Base-by-base conservation (phyloP, 192 early-diverging fungal species). In the Coemansia sp. region DNA sequence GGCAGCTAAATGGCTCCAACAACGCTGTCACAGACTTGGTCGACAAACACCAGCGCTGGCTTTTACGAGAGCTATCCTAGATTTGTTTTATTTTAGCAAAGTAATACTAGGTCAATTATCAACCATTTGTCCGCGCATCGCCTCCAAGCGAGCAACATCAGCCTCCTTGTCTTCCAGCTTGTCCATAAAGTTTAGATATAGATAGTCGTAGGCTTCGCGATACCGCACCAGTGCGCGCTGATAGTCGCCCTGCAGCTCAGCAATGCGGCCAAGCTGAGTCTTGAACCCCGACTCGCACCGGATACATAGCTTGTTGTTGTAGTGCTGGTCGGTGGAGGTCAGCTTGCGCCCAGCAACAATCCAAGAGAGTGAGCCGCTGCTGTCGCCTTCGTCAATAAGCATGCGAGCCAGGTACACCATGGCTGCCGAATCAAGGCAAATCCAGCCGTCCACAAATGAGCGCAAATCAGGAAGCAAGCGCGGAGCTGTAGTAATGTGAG, bases 351-450 rank as follows among this genome's bases (percentile, higher is more conserved):
- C 71, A n/a, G 64, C 56, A 38, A 67, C 58, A 57, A 79, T 69
- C 67, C 67, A 73, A 23, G 67, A 54, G 23, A 67, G 20, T 12
- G 76, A 71, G 3, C 48, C 63, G 46, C 58, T 54, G 17, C 38
- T 7, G n/a, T 69, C 53, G 12, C 68, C 71, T 6, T n/a, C 18
- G 26, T 73, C 58, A 12, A 62, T 55, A 44, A 67, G 49, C 15
- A 79, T 73, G 34, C 46, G 66, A 3, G 76, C 71, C 8, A 79
- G 55, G 47, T 64, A 67, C 8, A 70, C 50, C 67, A 79, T 66
- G 0, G 71, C 76, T 8, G 59, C 34, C 10, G 71, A 58, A 46
- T 79, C 76, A 23, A 79, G 61, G 38, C 76, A 79, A 4, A 66
- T 64, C 76, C 76, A 79, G 12, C 63, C 67, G 40, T 79, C 65